Base-by-base conservation (phyloP, 2,329 filamentous ascomycete genomes). In the Paecilomyces sp. region DNA sequence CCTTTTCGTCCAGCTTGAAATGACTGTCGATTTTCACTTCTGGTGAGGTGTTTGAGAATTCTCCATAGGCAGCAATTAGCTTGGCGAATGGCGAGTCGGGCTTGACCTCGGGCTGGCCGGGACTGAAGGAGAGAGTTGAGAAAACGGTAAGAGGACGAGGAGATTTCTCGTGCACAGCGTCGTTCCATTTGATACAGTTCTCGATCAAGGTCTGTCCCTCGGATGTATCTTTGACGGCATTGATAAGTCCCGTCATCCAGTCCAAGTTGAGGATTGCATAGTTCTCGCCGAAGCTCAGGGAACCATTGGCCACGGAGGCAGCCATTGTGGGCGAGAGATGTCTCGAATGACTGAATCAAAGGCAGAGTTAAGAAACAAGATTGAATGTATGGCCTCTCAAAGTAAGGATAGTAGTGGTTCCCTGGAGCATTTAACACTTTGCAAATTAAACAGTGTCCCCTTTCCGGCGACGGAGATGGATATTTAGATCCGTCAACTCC, bases 261-360 rank as follows among this genome's bases (percentile, higher is more conserved):
- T 79, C 77, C n/a, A 79, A 68, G 62, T 80, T 77, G 51, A 79
- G 74, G 58, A 78, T 67, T 1, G 74, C 75, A 62, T 75, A 77
- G 63, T 72, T 64, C 9, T 64, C 57, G 58, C 73, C 74, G 62
- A 77, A 76, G 50, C 13, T 55, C 28, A 60, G 51, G 33, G 41
- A 24, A 51, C 47, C 34, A n/a, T 11, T n/a, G 9, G 33, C 58
- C 57, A 62, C 55, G 8, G 51, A 53, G 22, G 51, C 51, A 2
- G 22, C 22, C 8, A 30, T 47, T 3, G n/a, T 53, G 51, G 22
- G 6, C 15, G 15, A 53, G 7, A 12, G 51, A 53, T 12, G 51
- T 22, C 15, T 53, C 7, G 22, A 25, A 22, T 28, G 30, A 25
- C 7, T 6, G 24, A 53, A 11, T 24, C 11, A 12, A 28, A 6